Percentiles rank a stretch among this genome's conserved stretches.
phyloP scores from a whole-genome alignment of 2,329 filamentous ascomycete species.

The Colletotrichum scovillei region DNA sequence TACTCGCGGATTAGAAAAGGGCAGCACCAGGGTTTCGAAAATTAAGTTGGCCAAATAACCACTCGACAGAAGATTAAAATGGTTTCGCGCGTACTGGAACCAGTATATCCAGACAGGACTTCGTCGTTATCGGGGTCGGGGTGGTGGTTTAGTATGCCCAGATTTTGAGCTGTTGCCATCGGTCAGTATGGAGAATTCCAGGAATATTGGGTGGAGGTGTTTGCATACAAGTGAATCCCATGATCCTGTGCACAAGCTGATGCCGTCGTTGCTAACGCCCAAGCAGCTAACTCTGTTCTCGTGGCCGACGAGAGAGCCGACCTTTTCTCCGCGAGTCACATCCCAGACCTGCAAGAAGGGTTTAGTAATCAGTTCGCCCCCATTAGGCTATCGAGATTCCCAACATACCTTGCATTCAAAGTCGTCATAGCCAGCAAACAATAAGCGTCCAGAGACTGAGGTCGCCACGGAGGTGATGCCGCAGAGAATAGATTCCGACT shows the following conservation, averaged over 20 bases:
- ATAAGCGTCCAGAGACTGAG: conserved; percentile 92
- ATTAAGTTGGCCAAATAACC: conserved; percentile 36
- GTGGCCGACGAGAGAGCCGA: conserved; percentile 95
- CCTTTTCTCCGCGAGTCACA: conserved; percentile 94
- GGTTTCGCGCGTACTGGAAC: conserved; percentile 37
- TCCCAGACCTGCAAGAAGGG: conserved; percentile 86
- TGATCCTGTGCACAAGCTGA: conserved; percentile 98
- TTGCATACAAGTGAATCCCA: conserved; percentile 96
- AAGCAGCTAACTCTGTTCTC: conserved; percentile 99
- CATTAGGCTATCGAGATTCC: too few relatives aligned
- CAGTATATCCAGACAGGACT: conserved; percentile 36
- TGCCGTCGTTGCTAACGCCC: conserved; percentile 98
- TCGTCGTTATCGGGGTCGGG: conserved; percentile 23
- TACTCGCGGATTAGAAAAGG: conserved; percentile 37
- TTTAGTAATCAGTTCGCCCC: conserved; percentile 35
- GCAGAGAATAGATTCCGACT: conserved; percentile 98
- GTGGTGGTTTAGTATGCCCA: conserved; percentile 76
- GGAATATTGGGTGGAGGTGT: conserved; percentile 36
- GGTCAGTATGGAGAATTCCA: conserved; percentile 53
- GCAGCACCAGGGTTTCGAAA: conserved; percentile 35
- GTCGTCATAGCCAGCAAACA: conserved; percentile 98
- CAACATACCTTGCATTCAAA: conserved; percentile 96
- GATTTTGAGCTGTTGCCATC: conserved; percentile 77
- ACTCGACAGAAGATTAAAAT: conserved; percentile 37
- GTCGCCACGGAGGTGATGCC: conserved; percentile 98